phyloP scores from a whole-genome alignment of 495 filamentous ascomycete genomes.

The Clavariopsis aquatica region DNA sequence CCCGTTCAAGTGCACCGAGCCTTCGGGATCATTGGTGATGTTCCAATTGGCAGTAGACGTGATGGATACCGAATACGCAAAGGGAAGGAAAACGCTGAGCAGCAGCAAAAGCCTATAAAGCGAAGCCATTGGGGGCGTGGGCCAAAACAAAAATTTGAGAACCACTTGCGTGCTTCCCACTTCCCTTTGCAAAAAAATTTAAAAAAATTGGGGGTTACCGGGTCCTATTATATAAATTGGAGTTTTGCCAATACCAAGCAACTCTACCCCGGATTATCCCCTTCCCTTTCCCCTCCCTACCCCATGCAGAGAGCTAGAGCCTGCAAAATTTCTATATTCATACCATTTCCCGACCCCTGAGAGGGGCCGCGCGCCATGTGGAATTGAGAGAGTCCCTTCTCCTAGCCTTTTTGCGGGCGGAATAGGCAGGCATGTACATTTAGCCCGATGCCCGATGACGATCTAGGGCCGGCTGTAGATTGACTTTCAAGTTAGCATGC shows the following conservation, averaged over 20 bases:
- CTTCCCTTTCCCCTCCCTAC: no score
- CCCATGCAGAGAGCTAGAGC: neutral
- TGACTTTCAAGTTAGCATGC: neutral
- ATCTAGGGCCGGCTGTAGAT: neutral
- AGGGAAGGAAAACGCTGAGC: neutral
- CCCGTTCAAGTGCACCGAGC: constrained; percentile 22
- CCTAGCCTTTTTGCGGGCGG: neutral
- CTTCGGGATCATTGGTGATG: constrained; percentile 22
- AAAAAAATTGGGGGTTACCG: neutral
- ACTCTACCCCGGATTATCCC: neutral
- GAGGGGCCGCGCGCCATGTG: neutral
- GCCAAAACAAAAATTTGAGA: no score
- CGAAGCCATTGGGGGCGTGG: neutral
- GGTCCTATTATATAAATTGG: neutral
- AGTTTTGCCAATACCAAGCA: no score
- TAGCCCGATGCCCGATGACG: neutral
- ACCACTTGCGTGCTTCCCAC: no score
- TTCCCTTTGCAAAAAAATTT: no score
- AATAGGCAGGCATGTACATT: neutral
- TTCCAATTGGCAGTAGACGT: constrained; percentile 13
- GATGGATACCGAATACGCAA: constrained; percentile 12
- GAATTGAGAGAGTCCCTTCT: neutral
- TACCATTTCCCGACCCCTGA: neutral
- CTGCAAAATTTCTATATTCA: neutral
- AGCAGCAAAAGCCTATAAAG: neutral